Evolutionary conservation across 129 eudicot species (phyloP).

Genomic region (Ambrosia artemisiifolia): DNA sequence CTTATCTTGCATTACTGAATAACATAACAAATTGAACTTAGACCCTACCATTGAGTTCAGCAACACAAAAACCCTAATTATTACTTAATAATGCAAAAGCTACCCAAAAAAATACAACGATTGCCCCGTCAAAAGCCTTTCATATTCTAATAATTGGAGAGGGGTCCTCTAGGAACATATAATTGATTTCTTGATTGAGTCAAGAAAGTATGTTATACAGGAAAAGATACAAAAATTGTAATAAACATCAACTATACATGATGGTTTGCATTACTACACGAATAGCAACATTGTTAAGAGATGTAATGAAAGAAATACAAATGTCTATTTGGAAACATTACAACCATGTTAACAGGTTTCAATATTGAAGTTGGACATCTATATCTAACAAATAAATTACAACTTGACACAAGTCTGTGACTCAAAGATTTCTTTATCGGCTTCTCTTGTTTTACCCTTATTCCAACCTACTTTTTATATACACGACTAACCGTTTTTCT

Average conservation of each 20-base stretch:
- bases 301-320: no score
- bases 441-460: no score
- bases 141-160: neutral
- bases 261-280: neutral
- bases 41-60: neutral
- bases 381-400: no score
- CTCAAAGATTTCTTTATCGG: no score
- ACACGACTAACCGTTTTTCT: no score
- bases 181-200: neutral
- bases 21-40: neutral
- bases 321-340: no score
- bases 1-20: no score
- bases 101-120: neutral
- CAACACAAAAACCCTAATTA: neutral
- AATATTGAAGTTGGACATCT: no score
- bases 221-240: neutral
- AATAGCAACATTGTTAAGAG: neutral
- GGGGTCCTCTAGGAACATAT: neutral
- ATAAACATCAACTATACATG: no score
- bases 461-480: no score
- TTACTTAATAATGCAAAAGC: neutral
- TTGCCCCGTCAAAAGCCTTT: neutral
- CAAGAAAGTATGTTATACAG: neutral
- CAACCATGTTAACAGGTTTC: neutral
- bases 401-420: no score